Percentiles rank a stretch among this genome's conserved stretches.
Evolutionary conservation across 305 asterid genomes (phyloP).

Genomic region (Coffea humblotiana): DNA sequence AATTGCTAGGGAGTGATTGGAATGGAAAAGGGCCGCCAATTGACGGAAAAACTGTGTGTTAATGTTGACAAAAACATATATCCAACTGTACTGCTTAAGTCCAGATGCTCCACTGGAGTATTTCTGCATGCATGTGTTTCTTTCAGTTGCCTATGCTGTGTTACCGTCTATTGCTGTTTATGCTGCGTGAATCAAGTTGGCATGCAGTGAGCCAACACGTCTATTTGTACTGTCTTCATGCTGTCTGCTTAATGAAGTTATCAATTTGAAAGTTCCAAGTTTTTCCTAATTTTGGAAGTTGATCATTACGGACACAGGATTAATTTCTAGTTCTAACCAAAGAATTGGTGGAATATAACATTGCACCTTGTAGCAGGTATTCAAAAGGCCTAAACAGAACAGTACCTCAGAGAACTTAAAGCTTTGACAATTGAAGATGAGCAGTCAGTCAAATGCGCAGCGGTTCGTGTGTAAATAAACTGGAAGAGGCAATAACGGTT

Average conservation of each 20-base stretch:
- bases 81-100: neutral
- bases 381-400: neutral
- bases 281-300: neutral
- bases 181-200: neutral
- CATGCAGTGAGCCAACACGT: neutral
- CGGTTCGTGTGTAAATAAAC: too few species aligned
- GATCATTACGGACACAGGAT: neutral
- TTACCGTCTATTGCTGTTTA: neutral
- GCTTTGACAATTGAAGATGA: too few species aligned
- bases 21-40: neutral
- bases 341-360: neutral
- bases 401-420: too few species aligned
- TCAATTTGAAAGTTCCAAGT: neutral
- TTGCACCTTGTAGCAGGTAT: neutral
- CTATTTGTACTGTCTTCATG: neutral
- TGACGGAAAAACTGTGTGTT: neutral
- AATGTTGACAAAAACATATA: neutral
- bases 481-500: too few species aligned
- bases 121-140: neutral
- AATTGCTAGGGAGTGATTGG: conserved; percentile 30
- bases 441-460: too few species aligned
- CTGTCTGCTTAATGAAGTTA: neutral
- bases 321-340: neutral
- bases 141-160: neutral
- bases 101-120: neutral